Evolutionary conservation across 176 grass and related monocot genomes (phyloP).

Genomic region (Aegilops umbellulata): DNA sequence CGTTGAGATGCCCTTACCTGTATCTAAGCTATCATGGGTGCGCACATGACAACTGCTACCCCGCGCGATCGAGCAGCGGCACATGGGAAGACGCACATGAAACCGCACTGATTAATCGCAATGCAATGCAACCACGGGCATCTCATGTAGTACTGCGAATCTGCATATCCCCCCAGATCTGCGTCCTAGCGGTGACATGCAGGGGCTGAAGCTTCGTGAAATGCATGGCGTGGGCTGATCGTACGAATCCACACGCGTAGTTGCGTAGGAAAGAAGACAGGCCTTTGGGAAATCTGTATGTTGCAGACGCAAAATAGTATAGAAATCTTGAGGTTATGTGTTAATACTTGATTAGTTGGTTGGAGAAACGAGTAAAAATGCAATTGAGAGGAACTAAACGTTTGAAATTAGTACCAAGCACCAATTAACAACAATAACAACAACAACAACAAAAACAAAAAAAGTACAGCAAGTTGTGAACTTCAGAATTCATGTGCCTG

Average conservation of each 20-base stretch:
- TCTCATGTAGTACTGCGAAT: not conserved
- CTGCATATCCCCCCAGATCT: conserved; percentile 4
- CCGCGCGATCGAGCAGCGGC: not conserved
- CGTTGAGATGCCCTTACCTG: not conserved
- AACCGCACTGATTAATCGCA: conserved; percentile 28
- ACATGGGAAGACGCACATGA: conserved; percentile 40
- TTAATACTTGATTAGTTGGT: too few species aligned
- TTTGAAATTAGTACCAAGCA: too few species aligned
- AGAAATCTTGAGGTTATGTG: too few species aligned
- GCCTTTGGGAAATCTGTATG: not conserved
- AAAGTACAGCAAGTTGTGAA: too few species aligned
- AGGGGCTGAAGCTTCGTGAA: not conserved
- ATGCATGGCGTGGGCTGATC: not conserved
- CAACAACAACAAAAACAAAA: too few species aligned
- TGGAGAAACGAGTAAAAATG: too few species aligned
- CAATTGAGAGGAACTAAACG: too few species aligned
- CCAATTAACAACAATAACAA: too few species aligned
- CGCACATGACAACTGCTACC: not conserved
- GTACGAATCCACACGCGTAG: not conserved
- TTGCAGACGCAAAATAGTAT: not conserved
- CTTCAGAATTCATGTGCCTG: too few species aligned
- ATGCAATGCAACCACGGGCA: not conserved
- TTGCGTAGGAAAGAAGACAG: not conserved
- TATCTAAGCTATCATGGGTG: not conserved
- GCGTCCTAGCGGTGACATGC: not conserved